Base-by-base conservation (phyloP, 1,284 basidiomycete species). In the Cutaneotrichosporon sp. region DNA sequence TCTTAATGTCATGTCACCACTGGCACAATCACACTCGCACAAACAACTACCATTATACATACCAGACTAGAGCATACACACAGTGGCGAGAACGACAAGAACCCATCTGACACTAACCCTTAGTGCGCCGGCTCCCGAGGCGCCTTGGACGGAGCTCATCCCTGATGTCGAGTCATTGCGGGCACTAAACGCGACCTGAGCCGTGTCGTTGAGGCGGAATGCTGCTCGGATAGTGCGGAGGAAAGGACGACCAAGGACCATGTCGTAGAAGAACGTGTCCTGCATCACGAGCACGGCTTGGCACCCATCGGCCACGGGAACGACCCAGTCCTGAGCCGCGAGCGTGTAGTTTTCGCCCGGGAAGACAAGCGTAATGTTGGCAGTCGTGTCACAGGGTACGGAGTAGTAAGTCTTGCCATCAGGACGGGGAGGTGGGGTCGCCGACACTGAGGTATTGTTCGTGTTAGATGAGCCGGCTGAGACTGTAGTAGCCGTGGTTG, bases 381-480 rank as follows among this genome's bases (percentile, higher is more conserved):
- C 30, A 10, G 51, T 53, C 51, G 51, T 53, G 51, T 53, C 34
- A 30, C 51, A 53, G 5, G 51, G 51, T 22, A 53, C 51, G 4
- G 31, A 13, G 30, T 53, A 53, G 30, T n/a, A 32, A 9, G 49
- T 26, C 49, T 50, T 30, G 49, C 22, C 22, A 22, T 30, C 22
- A 22, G 49, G 26, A 22, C 49, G 42, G 18, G 42, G 42, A 18
- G 42, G 42, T 9, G 42, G 16, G 42, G 16, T n/a, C 7, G 42
- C 42, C 6, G 42, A 46, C 18, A 46, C 42, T 4, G 42, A 16
- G 16, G 42, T 6, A 9, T 46, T 46, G 42, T 46, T 46, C 18
- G 18, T 18, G 42, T 46, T 18, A 5, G 38, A 40, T 9, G 42
- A 46, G 42, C 42, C 18, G 7, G 42, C 18, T 7, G 42, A 46